Evolutionary conservation across 306 rosid genomes (phyloP).

Genomic region (Vigna hirtella): DNA sequence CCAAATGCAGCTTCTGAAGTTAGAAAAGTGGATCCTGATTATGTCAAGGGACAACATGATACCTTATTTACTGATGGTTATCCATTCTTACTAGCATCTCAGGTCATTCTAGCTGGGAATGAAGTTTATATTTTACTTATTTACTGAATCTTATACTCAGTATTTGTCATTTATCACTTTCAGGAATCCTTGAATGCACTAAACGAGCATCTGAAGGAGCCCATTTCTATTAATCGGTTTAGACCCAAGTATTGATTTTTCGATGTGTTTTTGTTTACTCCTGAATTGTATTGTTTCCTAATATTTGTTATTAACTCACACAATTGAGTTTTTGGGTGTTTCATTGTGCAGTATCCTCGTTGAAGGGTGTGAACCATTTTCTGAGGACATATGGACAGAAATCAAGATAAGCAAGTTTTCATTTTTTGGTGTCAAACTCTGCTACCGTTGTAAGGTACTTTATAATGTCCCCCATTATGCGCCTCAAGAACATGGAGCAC

Average conservation of each 20-base stretch:
- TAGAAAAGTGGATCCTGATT: conserved; percentile 73
- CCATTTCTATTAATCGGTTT: conserved; percentile 78
- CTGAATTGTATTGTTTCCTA: conserved; percentile 10
- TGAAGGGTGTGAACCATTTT: conserved; percentile 75
- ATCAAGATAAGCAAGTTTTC: conserved; percentile 64
- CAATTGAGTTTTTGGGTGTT: conserved; percentile 26
- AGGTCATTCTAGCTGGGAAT: conserved; percentile 57
- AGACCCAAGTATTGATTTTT: conserved; percentile 75
- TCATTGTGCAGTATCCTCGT: conserved; percentile 68
- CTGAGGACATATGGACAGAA: conserved; percentile 90
- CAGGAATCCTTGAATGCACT: conserved; percentile 84
- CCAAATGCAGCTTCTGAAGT: conserved; percentile 70
- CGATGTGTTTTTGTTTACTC: conserved; percentile 20
- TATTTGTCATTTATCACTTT: conserved; percentile 41
- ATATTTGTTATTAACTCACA: conserved; percentile 12
- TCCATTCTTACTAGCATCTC: conserved; percentile 77
- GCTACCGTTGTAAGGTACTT: conserved; percentile 87
- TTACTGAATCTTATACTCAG: conserved; percentile 22
- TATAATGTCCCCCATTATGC: conserved; percentile 21
- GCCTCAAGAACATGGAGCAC: conserved; percentile 8
- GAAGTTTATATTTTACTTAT: conserved; percentile 14
- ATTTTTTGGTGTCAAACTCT: conserved; percentile 84
- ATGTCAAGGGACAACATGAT: conserved; percentile 63
- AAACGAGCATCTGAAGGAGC: conserved; percentile 70
- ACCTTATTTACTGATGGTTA: conserved; percentile 66